Percentiles rank a stretch among this genome's conserved stretches.
Evolutionary conservation across 352 stramenopile species (phyloP).

Genomic region (Phytophthora pinifolia): DNA sequence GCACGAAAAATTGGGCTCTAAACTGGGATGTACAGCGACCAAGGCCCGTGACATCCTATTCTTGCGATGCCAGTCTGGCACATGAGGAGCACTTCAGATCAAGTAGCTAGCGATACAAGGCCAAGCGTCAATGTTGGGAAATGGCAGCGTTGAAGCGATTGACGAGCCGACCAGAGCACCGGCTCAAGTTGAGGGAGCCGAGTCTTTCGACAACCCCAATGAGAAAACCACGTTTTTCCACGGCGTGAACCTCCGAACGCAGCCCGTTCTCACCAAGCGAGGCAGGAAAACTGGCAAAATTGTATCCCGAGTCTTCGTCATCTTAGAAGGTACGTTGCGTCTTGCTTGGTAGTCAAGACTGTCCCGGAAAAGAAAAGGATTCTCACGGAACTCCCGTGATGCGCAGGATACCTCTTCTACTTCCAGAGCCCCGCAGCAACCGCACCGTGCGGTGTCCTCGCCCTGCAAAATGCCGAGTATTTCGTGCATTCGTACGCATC

Average conservation of each 20-base stretch:
- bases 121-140: conserved; percentile 12
- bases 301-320: conserved; percentile 75
- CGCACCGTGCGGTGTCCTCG: conserved; percentile 62
- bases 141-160: conserved; percentile 1
- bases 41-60: conserved; percentile 7
- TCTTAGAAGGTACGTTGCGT: conserved; percentile 54
- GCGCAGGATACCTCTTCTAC: conserved; percentile 77
- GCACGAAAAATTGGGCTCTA: conserved; percentile 19
- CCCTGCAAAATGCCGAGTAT: conserved; percentile 66
- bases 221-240: conserved; percentile 48
- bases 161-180: background rate
- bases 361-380: background rate
- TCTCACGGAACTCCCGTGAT: conserved; percentile 5
- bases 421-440: conserved; percentile 53
- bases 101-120: background rate
- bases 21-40: conserved; percentile 3
- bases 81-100: conserved; percentile 11
- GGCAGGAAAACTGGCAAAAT: conserved; percentile 64
- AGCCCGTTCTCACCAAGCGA: conserved; percentile 75
- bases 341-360: background rate
- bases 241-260: conserved; percentile 56
- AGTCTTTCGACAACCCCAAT: conserved; percentile 7
- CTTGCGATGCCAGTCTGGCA: conserved; percentile 9
- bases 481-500: conserved; percentile 74
- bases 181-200: conserved; percentile 6